Base-by-base conservation (phyloP, 2,329 filamentous ascomycete genomes). In the Macroventuria anomochaeta region DNA sequence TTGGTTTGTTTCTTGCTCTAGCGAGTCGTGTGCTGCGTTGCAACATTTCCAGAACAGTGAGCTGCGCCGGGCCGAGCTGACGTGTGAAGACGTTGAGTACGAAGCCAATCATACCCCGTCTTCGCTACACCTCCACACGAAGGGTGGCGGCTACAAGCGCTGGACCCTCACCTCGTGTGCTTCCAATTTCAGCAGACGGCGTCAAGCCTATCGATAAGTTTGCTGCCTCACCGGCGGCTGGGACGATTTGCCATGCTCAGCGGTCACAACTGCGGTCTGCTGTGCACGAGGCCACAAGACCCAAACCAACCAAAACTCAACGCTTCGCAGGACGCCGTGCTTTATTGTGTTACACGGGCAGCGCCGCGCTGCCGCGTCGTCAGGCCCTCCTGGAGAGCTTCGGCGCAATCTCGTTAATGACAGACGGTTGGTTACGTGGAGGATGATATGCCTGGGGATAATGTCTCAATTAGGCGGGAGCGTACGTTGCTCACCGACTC, bases 351-450 rank as follows among this genome's bases (percentile, higher is more conserved):
- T 20, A 40, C 46, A 55, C 53, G 46, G 41, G 34, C 53, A 46
- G 34, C 25, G 46, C 53, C 46, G 53, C 36, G 37, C 40, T 55
- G 53, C 53, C 46, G 46, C 46, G 53, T 41, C 41, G 20, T 51
- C 28, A 49, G 51, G 51, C 44, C 44, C 33, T 48, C 51, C 47
- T 44, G 41, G 46, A 32, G 41, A 46, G 12, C 10, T 29, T 55
- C 37, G 46, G 46, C 46, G 46, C 46, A 55, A 55, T 55, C 42
- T 55, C 42, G 13, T 39, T 36, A 17, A 40, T 21, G 39, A 31
- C 38, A 34, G 39, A 34, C 39, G 44, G 43, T 43, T 43, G 44
- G 26, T 44, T 39, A 43, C 11, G 26, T 48, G 26, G 12, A 44
- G 32, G 23, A 18, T 36, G n/a, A 17, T 44, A 34, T 36, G 32